Conservation (phyloP, 2,329 filamentous ascomycete genomes). For the Alternaria postmessia region DNA sequence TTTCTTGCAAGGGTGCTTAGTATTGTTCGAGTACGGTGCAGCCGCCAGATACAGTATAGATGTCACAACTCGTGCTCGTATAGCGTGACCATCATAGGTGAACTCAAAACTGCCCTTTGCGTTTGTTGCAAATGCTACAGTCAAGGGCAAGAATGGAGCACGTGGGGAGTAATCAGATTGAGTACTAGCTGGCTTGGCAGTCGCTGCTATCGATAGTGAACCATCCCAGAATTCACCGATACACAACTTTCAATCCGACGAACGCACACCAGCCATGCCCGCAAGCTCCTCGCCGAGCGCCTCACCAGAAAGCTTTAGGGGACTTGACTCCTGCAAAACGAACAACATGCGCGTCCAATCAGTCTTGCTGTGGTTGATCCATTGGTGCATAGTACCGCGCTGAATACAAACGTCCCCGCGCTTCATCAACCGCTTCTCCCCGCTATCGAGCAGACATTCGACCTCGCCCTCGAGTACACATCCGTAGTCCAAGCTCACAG, state of each 20-base stretch:
- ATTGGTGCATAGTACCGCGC: conserved; percentile 52
- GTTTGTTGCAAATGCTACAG: conserved; percentile 5
- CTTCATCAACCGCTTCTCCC: conserved; percentile 48
- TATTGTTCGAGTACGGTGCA: conserved; percentile 37
- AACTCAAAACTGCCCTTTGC: conserved; percentile 7
- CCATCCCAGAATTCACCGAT: background rate
- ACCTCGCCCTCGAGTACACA: conserved; percentile 52
- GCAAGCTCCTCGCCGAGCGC: conserved; percentile 45
- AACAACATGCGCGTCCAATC: conserved; percentile 51
- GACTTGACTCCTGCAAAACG: conserved; percentile 48
- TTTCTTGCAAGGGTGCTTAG: conserved; percentile 26
- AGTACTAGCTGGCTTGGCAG: conserved; percentile 31
- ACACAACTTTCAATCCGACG: conserved; percentile 39
- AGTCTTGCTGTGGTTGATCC: conserved; percentile 47
- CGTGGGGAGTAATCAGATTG: conserved; percentile 21
- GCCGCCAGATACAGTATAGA: conserved; percentile 16
- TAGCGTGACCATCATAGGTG: background rate
- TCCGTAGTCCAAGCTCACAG: conserved; percentile 52
- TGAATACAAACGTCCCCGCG: conserved; percentile 51
- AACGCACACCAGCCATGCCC: conserved; percentile 48
- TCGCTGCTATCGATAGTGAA: conserved; percentile 8
- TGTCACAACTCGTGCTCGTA: conserved; percentile 12
- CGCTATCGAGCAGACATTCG: conserved; percentile 50
- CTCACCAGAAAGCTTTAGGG: conserved; percentile 43
- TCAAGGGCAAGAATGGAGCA: conserved; percentile 18